Evolutionary conservation across 108 stramenopile species (phyloP).

Genomic region (Pseudonitzschia multistriata): DNA sequence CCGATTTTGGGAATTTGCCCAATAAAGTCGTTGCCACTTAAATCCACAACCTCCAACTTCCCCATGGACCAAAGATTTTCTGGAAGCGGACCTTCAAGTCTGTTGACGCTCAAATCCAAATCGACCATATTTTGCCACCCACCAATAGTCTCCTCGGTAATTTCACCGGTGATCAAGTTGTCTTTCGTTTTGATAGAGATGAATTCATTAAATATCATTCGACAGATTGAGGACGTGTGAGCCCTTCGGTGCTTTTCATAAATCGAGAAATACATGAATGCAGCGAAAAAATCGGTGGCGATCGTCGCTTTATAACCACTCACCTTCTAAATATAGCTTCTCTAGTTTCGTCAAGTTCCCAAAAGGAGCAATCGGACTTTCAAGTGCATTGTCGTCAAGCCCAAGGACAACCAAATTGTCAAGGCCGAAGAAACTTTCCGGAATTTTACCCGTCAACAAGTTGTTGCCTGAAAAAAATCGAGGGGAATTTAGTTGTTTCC

Average conservation of each 20-base stretch:
- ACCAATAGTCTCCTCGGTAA: slow-evolving; percentile 11
- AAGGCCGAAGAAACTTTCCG: slow-evolving; percentile 14
- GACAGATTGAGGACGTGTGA: not conserved
- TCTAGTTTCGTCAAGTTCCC: slow-evolving; percentile 16
- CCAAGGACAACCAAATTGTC: slow-evolving; percentile 19
- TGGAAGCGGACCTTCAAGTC: slow-evolving; percentile 17
- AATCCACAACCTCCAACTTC: slow-evolving; percentile 23
- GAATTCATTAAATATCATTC: not conserved
- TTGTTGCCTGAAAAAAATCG: slow-evolving; percentile 17
- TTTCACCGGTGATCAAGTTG: slow-evolving; percentile 22
- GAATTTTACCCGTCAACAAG: slow-evolving; percentile 18
- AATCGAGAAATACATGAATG: too few species aligned
- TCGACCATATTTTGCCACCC: slow-evolving; percentile 8
- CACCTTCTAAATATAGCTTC: slow-evolving; percentile 21
- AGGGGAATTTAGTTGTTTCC: not conserved
- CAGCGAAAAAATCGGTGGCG: too few species aligned
- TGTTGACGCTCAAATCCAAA: slow-evolving; percentile 29
- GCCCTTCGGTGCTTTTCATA: too few species aligned
- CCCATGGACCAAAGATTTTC: slow-evolving; percentile 2
- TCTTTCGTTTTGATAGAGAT: not conserved
- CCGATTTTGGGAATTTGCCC: slow-evolving; percentile 21
- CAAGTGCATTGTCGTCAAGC: slow-evolving; percentile 24
- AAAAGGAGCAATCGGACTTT: slow-evolving; percentile 27
- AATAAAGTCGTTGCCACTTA: slow-evolving; percentile 25
- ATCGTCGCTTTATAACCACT: too few species aligned